These are phyloP conservation scores for Blastocystis sp. DNA, from an alignment of 352 stramenopile species.

Conservation along the genomic window DNA sequence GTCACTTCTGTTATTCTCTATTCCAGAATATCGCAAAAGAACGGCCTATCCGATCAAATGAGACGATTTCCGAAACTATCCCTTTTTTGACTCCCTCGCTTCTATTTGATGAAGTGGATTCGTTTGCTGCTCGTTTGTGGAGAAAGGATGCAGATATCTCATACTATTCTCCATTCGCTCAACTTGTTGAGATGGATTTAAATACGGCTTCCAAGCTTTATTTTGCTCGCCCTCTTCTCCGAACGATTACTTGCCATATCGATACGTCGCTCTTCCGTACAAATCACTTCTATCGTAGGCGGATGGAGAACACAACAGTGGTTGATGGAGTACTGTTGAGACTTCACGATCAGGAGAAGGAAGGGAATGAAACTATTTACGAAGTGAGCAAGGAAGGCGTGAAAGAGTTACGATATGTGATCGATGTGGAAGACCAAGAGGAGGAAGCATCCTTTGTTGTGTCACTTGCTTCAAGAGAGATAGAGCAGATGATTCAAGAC, in stretches of 20 bases:
- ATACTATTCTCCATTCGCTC: not conserved
- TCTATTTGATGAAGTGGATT: not conserved
- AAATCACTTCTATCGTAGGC: not conserved
- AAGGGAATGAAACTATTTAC: not conserved
- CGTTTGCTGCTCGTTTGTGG: not conserved
- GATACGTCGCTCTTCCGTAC: not conserved
- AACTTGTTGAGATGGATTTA: not conserved
- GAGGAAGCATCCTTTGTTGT: not conserved
- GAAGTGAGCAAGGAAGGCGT: not conserved
- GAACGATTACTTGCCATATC: not conserved
- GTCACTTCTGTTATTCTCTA: not conserved
- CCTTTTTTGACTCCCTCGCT: not conserved
- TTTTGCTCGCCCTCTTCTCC: not conserved
- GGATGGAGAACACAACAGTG: not conserved
- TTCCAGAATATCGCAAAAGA: not conserved
- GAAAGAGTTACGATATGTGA: conserved; percentile 1
- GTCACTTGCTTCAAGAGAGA: too few species aligned
- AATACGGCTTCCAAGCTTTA: not conserved
- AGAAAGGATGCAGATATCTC: not conserved
- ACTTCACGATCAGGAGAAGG: not conserved
- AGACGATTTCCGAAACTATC: not conserved
- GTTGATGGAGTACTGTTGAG: not conserved
- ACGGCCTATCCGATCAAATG: not conserved
- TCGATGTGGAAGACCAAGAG: not conserved
- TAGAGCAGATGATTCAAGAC: too few species aligned